Evolutionary conservation across 2,329 filamentous ascomycete species (phyloP).

Genomic region (Calonectria hawksworthii): DNA sequence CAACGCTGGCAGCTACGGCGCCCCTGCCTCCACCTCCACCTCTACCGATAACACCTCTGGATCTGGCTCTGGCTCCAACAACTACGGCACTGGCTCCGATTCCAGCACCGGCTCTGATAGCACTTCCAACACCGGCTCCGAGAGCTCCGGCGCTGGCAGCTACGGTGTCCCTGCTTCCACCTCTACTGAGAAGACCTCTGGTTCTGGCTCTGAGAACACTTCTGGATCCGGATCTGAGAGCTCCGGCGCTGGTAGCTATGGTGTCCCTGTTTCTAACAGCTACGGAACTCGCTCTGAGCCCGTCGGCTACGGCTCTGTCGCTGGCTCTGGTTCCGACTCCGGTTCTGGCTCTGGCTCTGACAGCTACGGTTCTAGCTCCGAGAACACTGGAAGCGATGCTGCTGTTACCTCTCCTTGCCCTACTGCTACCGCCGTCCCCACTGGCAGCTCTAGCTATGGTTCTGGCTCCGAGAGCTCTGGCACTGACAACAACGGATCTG

Average conservation of each 20-base stretch:
- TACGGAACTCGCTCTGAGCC: neutral
- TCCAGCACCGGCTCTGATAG: neutral
- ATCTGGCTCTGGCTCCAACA: neutral
- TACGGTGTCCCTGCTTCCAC: too few species aligned
- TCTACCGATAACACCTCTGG: neutral
- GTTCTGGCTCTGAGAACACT: too few species aligned
- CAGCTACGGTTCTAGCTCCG: neutral
- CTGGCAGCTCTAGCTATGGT: neutral
- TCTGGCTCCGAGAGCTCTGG: neutral
- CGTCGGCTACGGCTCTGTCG: neutral
- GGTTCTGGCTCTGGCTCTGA: neutral
- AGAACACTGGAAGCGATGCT: neutral
- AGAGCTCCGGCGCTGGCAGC: conserved; percentile 32
- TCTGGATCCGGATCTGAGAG: too few species aligned
- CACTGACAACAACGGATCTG: neutral
- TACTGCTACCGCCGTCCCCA: neutral
- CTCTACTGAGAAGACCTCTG: too few species aligned
- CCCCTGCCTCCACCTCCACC: too few species aligned
- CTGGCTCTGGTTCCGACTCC: neutral
- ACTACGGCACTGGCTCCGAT: neutral
- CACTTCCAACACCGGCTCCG: conserved; percentile 53
- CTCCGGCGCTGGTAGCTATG: neutral
- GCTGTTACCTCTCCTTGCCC: neutral
- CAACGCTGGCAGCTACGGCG: neutral
- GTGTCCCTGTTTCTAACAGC: neutral